phyloP scores from a whole-genome alignment of 1,284 basidiomycete species.

The Ganoderma boninense region DNA sequence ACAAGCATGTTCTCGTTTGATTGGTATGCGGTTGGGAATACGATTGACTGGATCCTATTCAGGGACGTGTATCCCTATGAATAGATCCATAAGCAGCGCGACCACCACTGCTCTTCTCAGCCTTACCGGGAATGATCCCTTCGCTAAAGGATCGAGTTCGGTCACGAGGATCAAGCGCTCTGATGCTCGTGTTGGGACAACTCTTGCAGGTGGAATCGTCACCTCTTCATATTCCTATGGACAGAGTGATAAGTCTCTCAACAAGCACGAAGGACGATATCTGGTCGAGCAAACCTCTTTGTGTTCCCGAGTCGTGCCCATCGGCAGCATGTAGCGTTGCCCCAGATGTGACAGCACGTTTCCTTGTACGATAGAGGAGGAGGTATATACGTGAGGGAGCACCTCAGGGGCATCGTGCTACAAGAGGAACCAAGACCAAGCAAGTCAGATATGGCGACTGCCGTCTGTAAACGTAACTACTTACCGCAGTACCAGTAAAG shows the following conservation, averaged over 20 bases:
- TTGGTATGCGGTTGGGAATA: slow-evolving; percentile 92
- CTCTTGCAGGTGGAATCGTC: slow-evolving; percentile 85
- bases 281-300: slow-evolving; percentile 60
- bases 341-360: slow-evolving; percentile 80
- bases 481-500: slow-evolving; percentile 65
- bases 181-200: slow-evolving; percentile 76
- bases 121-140: slow-evolving; percentile 89
- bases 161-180: slow-evolving; percentile 82
- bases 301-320: slow-evolving; percentile 80
- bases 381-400: slow-evolving; percentile 93
- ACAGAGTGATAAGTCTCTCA: neutral
- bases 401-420: slow-evolving; percentile 66
- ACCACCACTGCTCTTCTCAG: neutral
- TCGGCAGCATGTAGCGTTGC: slow-evolving; percentile 82
- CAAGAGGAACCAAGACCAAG: neutral
- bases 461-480: slow-evolving; percentile 37
- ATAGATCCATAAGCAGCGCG: neutral
- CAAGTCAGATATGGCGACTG: slow-evolving; percentile 18
- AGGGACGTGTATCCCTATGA: slow-evolving; percentile 84
- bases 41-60: slow-evolving; percentile 96
- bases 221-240: slow-evolving; percentile 83
- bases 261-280: neutral
- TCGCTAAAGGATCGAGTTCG: slow-evolving; percentile 83
- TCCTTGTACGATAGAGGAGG: slow-evolving; percentile 65
- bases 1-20: slow-evolving; percentile 98